A percentile compares a stretch with the other conserved stretches of the same genome.
Evolutionary conservation across 352 stramenopile genomes (phyloP).

Genomic region (Globisporangium yorkense): DNA sequence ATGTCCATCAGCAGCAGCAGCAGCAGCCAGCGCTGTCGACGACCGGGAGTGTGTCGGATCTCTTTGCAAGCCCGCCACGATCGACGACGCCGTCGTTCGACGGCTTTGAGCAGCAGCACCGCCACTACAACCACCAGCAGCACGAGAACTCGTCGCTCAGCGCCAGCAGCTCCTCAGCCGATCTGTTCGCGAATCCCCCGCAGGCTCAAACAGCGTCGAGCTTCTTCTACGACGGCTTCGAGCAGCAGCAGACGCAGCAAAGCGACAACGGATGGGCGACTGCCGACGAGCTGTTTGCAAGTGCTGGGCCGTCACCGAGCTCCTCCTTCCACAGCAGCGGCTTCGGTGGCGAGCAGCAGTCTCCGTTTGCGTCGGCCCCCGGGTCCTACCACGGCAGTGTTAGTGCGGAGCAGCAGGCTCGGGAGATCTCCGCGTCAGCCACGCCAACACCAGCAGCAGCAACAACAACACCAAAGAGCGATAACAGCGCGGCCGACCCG

Average conservation of each 20-base stretch:
- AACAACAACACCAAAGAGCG: not conserved
- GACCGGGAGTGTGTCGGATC: slow-evolving; percentile 4
- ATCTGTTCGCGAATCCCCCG: slow-evolving; percentile 9
- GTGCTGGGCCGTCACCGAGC: not conserved
- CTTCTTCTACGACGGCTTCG: slow-evolving; percentile 7
- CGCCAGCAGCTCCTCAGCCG: not conserved
- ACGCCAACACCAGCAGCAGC: not conserved
- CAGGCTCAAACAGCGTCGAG: not conserved
- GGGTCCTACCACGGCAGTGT: slow-evolving; percentile 1
- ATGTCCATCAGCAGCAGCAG: slow-evolving; percentile 1
- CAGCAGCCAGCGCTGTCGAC: slow-evolving; percentile 5
- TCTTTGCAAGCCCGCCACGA: slow-evolving; percentile 4
- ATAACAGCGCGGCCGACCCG: not conserved
- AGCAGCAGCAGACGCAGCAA: not conserved
- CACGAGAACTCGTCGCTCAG: not conserved
- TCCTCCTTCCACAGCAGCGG: not conserved
- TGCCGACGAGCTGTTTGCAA: slow-evolving; percentile 6
- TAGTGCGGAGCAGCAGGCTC: not conserved
- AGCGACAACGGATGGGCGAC: not conserved
- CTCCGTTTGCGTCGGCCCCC: not conserved
- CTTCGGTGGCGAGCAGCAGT: not conserved
- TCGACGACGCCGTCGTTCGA: slow-evolving; percentile 6
- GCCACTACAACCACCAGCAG: not conserved
- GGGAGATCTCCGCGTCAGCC: not conserved
- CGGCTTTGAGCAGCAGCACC: slow-evolving; percentile 8